Percentiles rank a stretch among this genome's conserved stretches.
Conservation (phyloP, 805 yeast species). For the Hermanozyma aechmeae region DNA sequence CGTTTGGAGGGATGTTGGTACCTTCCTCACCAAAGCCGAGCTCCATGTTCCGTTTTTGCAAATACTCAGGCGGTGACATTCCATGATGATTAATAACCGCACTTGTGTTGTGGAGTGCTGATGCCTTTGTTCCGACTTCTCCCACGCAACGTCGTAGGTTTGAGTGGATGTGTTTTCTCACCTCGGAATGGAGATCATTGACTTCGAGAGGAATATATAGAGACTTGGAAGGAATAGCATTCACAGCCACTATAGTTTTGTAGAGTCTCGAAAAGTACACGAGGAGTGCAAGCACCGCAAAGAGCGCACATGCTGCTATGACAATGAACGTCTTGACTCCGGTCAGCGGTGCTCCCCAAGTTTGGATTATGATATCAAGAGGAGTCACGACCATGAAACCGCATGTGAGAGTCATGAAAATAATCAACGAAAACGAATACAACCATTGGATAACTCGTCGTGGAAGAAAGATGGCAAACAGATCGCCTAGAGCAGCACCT, state of each 20-base stretch:
- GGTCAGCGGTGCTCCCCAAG: slow-evolving; percentile 44
- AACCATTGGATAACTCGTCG: slow-evolving; percentile 27
- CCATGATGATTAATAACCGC: slow-evolving; percentile 29
- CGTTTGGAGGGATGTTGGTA: slow-evolving; percentile 17
- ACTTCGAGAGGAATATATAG: slow-evolving; percentile 57
- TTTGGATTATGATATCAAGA: slow-evolving; percentile 62
- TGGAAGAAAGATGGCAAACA: slow-evolving; percentile 8
- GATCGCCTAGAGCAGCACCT: too few species aligned
- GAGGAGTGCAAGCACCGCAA: slow-evolving; percentile 40
- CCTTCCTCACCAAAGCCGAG: slow-evolving; percentile 12
- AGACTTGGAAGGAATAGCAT: slow-evolving; percentile 60
- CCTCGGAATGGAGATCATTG: slow-evolving; percentile 34
- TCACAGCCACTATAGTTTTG: slow-evolving; percentile 46
- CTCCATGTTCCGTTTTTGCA: slow-evolving; percentile 21
- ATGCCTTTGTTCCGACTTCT: slow-evolving; percentile 23
- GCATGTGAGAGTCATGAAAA: slow-evolving; percentile 27
- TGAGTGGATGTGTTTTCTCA: slow-evolving; percentile 15
- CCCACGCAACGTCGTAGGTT: slow-evolving; percentile 18
- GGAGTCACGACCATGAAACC: slow-evolving; percentile 68
- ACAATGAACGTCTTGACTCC: slow-evolving; percentile 79
- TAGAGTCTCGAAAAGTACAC: slow-evolving; percentile 53
- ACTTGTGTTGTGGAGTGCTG: slow-evolving; percentile 20
- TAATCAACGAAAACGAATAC: slow-evolving; percentile 34
- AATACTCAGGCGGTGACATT: slow-evolving; percentile 30
- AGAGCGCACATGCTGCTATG: slow-evolving; percentile 57